phyloP scores from a whole-genome alignment of 352 stramenopile species.

The Phytopythium vexans region DNA sequence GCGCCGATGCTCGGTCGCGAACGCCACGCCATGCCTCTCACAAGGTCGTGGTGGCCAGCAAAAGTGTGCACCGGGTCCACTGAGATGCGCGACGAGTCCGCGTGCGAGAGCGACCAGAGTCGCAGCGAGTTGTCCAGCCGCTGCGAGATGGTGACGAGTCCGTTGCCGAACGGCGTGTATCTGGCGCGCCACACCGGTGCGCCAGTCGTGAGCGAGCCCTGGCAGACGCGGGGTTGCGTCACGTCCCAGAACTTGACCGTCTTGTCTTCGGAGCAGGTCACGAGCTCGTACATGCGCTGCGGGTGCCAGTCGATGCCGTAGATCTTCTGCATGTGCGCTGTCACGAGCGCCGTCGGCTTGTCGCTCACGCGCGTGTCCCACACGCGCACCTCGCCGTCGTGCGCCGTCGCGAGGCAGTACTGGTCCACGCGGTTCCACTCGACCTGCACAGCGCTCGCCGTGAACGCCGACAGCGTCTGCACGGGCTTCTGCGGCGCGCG shows the following conservation, averaged over 20 bases:
- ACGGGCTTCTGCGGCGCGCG: conserved; percentile 65
- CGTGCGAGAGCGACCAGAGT: conserved; percentile 60
- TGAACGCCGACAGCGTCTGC: conserved; percentile 68
- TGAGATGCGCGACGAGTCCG: conserved; percentile 7
- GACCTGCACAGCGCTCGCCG: conserved; percentile 63
- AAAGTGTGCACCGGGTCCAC: conserved; percentile 62
- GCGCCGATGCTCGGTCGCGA: conserved; percentile 27
- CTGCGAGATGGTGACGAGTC: conserved; percentile 72
- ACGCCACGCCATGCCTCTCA: conserved; percentile 69
- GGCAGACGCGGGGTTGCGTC: conserved; percentile 51
- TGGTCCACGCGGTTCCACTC: conserved; percentile 76
- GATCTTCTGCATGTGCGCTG: conserved; percentile 84
- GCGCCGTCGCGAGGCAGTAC: conserved; percentile 68
- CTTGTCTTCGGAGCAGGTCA: conserved; percentile 86
- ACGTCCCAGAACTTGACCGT: conserved; percentile 85
- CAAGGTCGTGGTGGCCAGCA: conserved; percentile 53
- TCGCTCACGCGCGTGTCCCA: conserved; percentile 64
- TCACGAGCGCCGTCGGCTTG: conserved; percentile 59
- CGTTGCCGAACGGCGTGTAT: conserved; percentile 83
- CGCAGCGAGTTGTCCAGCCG: conserved; percentile 57
- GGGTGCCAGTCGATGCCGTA: conserved; percentile 82
- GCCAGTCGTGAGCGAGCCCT: conserved; percentile 56
- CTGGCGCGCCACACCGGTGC: conserved; percentile 64
- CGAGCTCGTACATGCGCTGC: conserved; percentile 64
- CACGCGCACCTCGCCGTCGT: conserved; percentile 75